These are phyloP conservation scores for Halophytophthora batemanensis DNA, from an alignment of 352 stramenopile genomes.

Conservation along the genomic window DNA sequence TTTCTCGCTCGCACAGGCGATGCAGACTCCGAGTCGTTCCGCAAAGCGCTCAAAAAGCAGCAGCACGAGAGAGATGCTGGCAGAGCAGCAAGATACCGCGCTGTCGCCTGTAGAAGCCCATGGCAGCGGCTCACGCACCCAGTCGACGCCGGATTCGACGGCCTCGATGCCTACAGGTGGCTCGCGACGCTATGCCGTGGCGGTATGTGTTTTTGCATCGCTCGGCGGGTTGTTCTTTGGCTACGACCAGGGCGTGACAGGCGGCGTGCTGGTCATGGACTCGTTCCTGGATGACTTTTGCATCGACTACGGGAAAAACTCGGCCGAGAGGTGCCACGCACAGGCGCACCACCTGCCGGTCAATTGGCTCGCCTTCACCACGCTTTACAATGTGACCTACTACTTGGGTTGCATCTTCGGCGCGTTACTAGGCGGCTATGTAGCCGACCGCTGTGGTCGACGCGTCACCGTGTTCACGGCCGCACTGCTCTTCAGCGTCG, in stretches of 20 bases:
- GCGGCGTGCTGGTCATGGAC: slow-evolving; percentile 35
- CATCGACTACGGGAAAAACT: slow-evolving; percentile 29
- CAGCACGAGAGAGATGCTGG: too few species aligned
- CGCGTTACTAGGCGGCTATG: slow-evolving; percentile 9
- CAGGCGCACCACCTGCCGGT: not conserved
- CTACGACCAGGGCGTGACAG: slow-evolving; percentile 36
- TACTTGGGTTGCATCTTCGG: slow-evolving; percentile 23
- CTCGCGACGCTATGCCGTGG: slow-evolving; percentile 30
- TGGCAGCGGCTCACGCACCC: too few species aligned
- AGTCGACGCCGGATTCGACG: not conserved
- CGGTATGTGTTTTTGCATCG: slow-evolving; percentile 27
- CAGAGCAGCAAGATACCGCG: too few species aligned
- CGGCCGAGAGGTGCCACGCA: slow-evolving; percentile 4
- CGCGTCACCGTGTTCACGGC: slow-evolving; percentile 31
- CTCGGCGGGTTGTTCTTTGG: slow-evolving; percentile 28
- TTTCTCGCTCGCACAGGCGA: too few species aligned
- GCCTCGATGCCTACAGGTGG: slow-evolving; percentile 22
- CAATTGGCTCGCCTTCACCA: slow-evolving; percentile 3
- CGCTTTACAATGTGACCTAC: slow-evolving; percentile 13
- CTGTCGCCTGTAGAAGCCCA: too few species aligned
- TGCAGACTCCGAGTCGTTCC: too few species aligned
- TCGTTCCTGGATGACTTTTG: slow-evolving; percentile 43
- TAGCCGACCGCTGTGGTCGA: slow-evolving; percentile 22
- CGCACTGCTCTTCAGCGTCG: slow-evolving; percentile 33
- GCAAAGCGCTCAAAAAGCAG: too few species aligned